A percentile compares a stretch with the other conserved stretches of the same genome.
Conservation (phyloP, 257 asterid genomes). For the Marsdenia floribunda region DNA sequence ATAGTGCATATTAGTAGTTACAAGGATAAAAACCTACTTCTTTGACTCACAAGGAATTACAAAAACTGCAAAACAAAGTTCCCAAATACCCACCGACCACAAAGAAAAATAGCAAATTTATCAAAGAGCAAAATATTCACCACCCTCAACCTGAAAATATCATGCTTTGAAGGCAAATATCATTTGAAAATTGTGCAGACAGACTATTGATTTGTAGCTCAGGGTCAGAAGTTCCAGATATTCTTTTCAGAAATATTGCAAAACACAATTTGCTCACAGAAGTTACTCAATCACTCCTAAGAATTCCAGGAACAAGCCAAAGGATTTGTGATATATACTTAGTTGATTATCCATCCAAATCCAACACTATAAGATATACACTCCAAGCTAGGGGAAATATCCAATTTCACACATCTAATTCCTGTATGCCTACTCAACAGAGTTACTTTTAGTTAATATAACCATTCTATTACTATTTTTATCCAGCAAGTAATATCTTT, state of each 20-base stretch:
- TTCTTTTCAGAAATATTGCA: background rate
- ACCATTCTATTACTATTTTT: no score
- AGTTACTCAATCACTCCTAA: background rate
- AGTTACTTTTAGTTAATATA: no score
- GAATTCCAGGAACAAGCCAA: background rate
- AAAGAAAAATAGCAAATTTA: constrained; percentile 3
- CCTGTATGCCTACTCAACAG: no score
- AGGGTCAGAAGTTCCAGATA: background rate
- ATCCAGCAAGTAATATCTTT: background rate
- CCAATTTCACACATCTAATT: no score
- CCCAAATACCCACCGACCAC: background rate
- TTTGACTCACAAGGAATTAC: background rate
- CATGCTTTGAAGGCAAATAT: background rate
- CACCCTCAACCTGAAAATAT: background rate
- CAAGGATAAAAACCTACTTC: background rate
- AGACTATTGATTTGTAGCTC: no score
- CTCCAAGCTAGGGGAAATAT: background rate
- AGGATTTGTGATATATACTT: background rate
- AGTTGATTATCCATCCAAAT: background rate
- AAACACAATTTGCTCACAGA: background rate
- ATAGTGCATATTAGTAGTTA: constrained; percentile 8
- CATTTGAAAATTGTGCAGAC: background rate
- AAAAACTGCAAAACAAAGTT: no score
- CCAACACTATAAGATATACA: background rate
- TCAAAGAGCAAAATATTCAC: constrained; percentile 10